Evolutionary conservation across 179 eudicot genomes (phyloP), one percentile per base, ranked within the genome.

Genomic region (Vitellaria paradoxa): DNA sequence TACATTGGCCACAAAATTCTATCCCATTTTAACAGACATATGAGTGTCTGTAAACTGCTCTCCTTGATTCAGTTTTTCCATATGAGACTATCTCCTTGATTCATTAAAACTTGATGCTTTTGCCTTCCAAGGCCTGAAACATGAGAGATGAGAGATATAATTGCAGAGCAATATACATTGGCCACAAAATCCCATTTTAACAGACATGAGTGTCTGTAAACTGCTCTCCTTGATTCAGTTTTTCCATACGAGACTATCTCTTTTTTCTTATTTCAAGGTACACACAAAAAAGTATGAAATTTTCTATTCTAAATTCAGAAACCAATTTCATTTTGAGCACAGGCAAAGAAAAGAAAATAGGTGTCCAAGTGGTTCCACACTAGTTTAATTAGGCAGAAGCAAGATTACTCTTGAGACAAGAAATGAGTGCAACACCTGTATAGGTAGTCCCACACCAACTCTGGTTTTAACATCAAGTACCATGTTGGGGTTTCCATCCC

Each of bases 401-500:
- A 68, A 55, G 56, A 68, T 40, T 37, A 76, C 9, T 37, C 3
- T 76, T 68, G 56, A 4, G 45, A 68, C 5, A n/a, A 42, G 74
- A 67, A 66, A 55, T 23, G 40, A 21, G 57, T 68, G 56, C 47
- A 53, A 23, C 23, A 82, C 98, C 97, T 94, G 96, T 80, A 94
- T 81, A 46, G 98, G 98, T 40, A 92, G 78, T 9, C 90, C 85
- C 11, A 94, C 88, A 65, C 98, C 98, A 74, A 94, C 81, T 83
- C 73, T 85, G 40, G 98, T 91, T 80, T 84, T 86, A 62, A 94
- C 80, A 68, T 92, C 97, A 74, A 94, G 89, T 20, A 84, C 76
- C 49, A 94, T 89, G 57, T 86, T 86, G 12, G 98, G 98, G 71
- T 94, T 89, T 55, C 97, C 98, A 87, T 94, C 98, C 98, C 98